These are phyloP conservation scores for Camelina sativa DNA, from an alignment of 345 rosid species.

Conservation along the genomic window DNA sequence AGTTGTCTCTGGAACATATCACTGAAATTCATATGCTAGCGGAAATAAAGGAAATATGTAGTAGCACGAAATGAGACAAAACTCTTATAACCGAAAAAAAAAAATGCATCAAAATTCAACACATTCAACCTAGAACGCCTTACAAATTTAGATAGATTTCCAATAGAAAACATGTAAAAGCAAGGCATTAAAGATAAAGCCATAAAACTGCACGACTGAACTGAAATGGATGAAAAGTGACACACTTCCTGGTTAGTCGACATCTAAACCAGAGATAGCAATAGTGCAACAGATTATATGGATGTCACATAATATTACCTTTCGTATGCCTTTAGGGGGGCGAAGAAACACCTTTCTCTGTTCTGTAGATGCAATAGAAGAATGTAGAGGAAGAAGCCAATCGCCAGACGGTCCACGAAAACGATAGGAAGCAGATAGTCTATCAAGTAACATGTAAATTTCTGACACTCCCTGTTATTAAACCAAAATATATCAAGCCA, in stretches of 20 bases:
- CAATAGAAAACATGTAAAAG: constrained; percentile 6
- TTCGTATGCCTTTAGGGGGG: constrained; percentile 76
- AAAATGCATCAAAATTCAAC: constrained; percentile 28
- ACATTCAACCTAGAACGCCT: constrained; percentile 4
- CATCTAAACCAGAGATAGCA: constrained; percentile 23
- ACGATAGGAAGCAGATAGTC: constrained; percentile 73
- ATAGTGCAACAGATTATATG: constrained; percentile 10
- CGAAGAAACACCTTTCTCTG: constrained; percentile 76
- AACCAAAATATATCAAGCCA: constrained; percentile 28
- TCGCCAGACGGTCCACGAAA: constrained; percentile 82
- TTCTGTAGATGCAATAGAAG: constrained; percentile 73
- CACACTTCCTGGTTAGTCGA: background rate
- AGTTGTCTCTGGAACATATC: constrained; percentile 1
- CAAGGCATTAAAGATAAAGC: background rate
- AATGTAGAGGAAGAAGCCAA: constrained; percentile 93
- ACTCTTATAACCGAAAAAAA: background rate
- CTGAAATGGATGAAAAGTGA: constrained; percentile 6
- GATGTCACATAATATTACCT: constrained; percentile 50
- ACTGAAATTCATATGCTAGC: background rate
- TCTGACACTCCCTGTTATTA: constrained; percentile 74
- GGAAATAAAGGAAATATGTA: constrained; percentile 6
- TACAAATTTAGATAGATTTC: background rate
- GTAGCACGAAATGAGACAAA: constrained; percentile 3
- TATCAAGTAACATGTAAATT: constrained; percentile 71
- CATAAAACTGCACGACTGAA: background rate